Conservation (phyloP, 78 protist species). For the Bodo saltans region DNA sequence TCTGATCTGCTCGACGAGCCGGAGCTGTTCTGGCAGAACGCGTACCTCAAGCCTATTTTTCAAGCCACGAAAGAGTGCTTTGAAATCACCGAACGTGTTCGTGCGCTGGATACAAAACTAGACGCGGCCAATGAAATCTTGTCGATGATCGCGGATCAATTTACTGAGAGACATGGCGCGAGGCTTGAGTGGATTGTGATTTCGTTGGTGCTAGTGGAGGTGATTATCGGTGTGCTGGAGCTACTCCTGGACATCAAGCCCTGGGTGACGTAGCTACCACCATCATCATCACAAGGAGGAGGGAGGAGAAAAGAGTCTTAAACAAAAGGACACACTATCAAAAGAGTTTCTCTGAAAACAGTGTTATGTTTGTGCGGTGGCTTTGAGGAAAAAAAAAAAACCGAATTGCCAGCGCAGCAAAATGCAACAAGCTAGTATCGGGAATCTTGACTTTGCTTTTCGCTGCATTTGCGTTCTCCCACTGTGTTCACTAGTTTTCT, state of each 20-base stretch:
- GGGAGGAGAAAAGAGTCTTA: too few relatives aligned
- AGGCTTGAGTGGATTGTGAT: slow-evolving; percentile 31
- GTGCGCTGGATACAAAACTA: not conserved
- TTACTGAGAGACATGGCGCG: not conserved
- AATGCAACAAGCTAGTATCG: too few relatives aligned
- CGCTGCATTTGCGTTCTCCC: not conserved
- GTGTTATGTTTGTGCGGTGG: too few relatives aligned
- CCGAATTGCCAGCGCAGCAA: too few relatives aligned
- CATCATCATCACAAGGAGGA: too few relatives aligned
- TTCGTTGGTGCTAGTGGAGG: slow-evolving; percentile 10
- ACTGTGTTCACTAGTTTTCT: not conserved
- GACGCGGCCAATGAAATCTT: slow-evolving; percentile 16
- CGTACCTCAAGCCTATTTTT: slow-evolving; percentile 7
- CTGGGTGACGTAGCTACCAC: too few relatives aligned
- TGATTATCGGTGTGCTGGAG: not conserved
- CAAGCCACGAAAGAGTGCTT: not conserved
- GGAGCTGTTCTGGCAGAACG: slow-evolving; percentile 17
- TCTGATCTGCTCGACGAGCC: slow-evolving; percentile 29
- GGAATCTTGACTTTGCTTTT: too few relatives aligned
- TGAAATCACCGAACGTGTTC: not conserved
- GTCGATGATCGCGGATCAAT: not conserved
- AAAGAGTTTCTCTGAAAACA: too few relatives aligned
- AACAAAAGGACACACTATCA: too few relatives aligned
- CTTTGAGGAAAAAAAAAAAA: too few relatives aligned
- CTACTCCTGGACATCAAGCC: not conserved